Evolutionary conservation across 306 rosid species (phyloP).

Genomic region (Erythrophleum fordii): DNA sequence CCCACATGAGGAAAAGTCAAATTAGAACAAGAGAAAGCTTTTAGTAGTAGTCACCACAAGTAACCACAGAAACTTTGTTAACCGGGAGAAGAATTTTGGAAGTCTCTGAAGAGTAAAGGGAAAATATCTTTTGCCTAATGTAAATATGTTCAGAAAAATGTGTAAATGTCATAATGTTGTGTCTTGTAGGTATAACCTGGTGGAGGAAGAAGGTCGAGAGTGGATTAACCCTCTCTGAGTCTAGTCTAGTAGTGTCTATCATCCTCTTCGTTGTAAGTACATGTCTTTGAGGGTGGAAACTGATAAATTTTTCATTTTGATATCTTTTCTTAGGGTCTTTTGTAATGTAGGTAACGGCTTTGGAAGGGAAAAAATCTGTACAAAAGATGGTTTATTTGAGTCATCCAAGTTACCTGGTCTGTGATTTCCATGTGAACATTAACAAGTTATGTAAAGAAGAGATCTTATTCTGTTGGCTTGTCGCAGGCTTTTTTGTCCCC

Average conservation of each 20-base stretch:
- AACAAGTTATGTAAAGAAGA: constrained; percentile 3
- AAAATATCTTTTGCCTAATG: constrained; percentile 43
- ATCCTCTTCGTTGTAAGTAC: constrained; percentile 57
- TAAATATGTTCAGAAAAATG: constrained; percentile 51
- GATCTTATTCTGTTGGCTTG: background rate
- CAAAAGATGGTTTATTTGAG: constrained; percentile 52
- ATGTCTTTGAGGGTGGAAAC: constrained; percentile 30
- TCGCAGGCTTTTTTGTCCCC: background rate
- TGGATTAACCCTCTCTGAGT: constrained; percentile 23
- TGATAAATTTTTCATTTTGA: constrained; percentile 18
- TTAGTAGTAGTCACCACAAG: background rate
- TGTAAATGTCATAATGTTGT: constrained; percentile 47
- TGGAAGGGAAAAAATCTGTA: constrained; percentile 49
- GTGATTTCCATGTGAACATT: constrained; percentile 14
- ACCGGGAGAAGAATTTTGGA: constrained; percentile 56
- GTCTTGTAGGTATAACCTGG: constrained; percentile 35
- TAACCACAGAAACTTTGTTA: background rate
- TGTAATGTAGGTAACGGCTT: constrained; percentile 48
- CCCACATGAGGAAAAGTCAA: constrained; percentile 1
- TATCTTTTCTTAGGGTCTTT: constrained; percentile 32
- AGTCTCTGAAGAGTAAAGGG: constrained; percentile 37
- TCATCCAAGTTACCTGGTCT: background rate
- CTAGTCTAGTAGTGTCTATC: constrained; percentile 18
- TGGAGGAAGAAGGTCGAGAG: constrained; percentile 26
- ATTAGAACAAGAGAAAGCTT: background rate